These are phyloP conservation scores for Phytopythium aichiense DNA, from an alignment of 352 stramenopile genomes.

Conservation along the genomic window DNA sequence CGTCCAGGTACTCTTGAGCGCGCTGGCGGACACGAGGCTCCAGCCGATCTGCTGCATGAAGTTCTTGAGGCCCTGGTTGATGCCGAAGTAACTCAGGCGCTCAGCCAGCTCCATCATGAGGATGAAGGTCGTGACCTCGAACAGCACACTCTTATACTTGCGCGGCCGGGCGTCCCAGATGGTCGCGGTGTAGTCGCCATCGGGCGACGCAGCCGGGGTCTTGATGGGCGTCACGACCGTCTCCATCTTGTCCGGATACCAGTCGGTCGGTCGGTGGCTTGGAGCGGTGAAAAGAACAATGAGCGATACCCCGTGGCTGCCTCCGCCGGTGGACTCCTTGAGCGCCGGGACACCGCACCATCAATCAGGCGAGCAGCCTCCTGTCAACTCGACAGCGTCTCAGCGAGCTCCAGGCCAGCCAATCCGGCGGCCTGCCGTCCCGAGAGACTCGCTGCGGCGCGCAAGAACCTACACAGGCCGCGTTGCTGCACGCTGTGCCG, in stretches of 20 bases:
- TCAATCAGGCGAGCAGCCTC: background rate
- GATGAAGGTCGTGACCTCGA: constrained; percentile 56
- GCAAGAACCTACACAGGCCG: background rate
- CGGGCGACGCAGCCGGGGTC: constrained; percentile 13
- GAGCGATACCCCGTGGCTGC: background rate
- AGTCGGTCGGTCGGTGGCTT: background rate
- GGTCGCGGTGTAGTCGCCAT: constrained; percentile 10
- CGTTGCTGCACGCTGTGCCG: background rate
- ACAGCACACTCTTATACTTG: constrained; percentile 55
- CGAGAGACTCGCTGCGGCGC: background rate
- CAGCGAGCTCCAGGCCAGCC: background rate
- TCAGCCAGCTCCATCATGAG: constrained; percentile 63
- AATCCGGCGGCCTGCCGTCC: background rate
- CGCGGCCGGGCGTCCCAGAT: constrained; percentile 38
- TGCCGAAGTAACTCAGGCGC: constrained; percentile 52
- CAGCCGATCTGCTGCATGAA: constrained; percentile 56
- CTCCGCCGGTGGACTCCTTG: background rate
- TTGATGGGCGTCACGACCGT: constrained; percentile 11
- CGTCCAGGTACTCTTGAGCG: constrained; percentile 58
- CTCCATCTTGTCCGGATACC: constrained; percentile 5
- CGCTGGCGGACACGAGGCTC: constrained; percentile 37
- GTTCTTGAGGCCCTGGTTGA: constrained; percentile 54
- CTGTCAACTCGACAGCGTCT: background rate
- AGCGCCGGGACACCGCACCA: background rate
- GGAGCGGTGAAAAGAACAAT: background rate